Evolutionary conservation across 1,284 basidiomycete species (phyloP), one percentile per base, ranked within the genome.

Genomic region (Pholiota adiposa): DNA sequence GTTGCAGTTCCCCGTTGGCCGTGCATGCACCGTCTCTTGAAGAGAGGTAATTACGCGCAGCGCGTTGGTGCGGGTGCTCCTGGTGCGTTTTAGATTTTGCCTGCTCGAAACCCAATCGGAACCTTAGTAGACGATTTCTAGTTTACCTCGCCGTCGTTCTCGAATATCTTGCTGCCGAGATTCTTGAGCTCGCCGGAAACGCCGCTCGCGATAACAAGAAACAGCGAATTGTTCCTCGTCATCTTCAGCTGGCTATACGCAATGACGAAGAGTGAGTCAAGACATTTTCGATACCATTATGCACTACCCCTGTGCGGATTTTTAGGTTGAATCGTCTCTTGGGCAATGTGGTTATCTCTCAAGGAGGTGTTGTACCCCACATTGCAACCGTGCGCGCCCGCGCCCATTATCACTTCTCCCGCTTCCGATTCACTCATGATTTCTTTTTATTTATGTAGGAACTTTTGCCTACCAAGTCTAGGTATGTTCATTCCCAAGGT

Each of bases 111-210:
- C n/a, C n/a, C n/a, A n/a, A n/a, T n/a, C n/a, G n/a, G n/a, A n/a
- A n/a, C n/a, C n/a, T n/a, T n/a, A n/a, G n/a, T n/a, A n/a, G n/a
- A 57, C 36, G 18, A 9, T 9, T 49, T 48, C 16, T 31, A 88
- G 93, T 94, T 65, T 95, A 95, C 78, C 89, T 83, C 43, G 80
- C 81, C 58, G 80, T 92, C 57, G 90, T 93, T 50, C 83, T 92
- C 60, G 91, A 93, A 73, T 93, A 95, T 77, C 85, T 95, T 63
- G 89, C 92, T 54, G 93, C 93, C 59, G 93, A 95, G 75, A 94
- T 95, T 74, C 89, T 94, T 69, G 93, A 95, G 78, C 82, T 95
- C 41, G 93, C 93, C 64, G 93, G 93, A 69, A 94, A 94, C 77
- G 93, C 92, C 58, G 88, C 86, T 58, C 84, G 89, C 65, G 89